A percentile compares a stretch with the other conserved stretches of the same genome.
Evolutionary conservation across 768 basidiomycete species (phyloP).

Genomic region (Lentinula raphanica): DNA sequence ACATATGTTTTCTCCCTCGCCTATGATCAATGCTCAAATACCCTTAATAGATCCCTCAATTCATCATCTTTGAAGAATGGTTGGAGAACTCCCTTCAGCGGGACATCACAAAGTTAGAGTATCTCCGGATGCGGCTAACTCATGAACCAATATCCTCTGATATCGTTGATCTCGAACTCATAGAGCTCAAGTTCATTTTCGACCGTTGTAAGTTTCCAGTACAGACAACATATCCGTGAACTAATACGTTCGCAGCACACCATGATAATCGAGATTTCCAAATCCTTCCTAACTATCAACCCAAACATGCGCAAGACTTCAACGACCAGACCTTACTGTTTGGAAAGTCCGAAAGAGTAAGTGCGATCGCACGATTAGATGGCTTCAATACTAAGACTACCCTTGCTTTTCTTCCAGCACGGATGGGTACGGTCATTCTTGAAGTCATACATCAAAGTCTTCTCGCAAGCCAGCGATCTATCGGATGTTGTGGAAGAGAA

Average conservation of each 20-base stretch:
- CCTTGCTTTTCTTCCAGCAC: slow-evolving; percentile 48
- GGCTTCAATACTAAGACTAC: not conserved
- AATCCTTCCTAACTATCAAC: slow-evolving; percentile 77
- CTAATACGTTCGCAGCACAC: slow-evolving; percentile 46
- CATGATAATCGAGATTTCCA: slow-evolving; percentile 85
- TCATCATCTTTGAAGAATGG: slow-evolving; percentile 73
- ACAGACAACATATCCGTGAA: not conserved
- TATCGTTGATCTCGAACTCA: slow-evolving; percentile 75
- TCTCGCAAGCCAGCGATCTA: slow-evolving; percentile 75
- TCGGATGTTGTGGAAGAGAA: slow-evolving; percentile 81
- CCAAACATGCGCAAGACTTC: slow-evolving; percentile 42
- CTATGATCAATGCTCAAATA: not conserved
- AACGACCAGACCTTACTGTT: slow-evolving; percentile 68
- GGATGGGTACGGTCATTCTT: slow-evolving; percentile 72
- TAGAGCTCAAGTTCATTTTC: slow-evolving; percentile 80
- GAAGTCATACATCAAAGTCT: slow-evolving; percentile 70
- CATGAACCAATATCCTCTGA: slow-evolving; percentile 70
- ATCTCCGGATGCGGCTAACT: slow-evolving; percentile 76
- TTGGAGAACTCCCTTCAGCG: slow-evolving; percentile 83
- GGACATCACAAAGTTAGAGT: slow-evolving; percentile 77
- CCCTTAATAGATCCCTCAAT: slow-evolving; percentile 66
- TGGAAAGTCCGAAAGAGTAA: slow-evolving; percentile 55
- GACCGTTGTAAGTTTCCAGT: slow-evolving; percentile 50
- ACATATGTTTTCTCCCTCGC: not conserved
- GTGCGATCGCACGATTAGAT: too few relatives aligned